Evolutionary conservation across 768 basidiomycete species (phyloP), one percentile per base, ranked within the genome.

Genomic region (Cubamyces lactineus): DNA sequence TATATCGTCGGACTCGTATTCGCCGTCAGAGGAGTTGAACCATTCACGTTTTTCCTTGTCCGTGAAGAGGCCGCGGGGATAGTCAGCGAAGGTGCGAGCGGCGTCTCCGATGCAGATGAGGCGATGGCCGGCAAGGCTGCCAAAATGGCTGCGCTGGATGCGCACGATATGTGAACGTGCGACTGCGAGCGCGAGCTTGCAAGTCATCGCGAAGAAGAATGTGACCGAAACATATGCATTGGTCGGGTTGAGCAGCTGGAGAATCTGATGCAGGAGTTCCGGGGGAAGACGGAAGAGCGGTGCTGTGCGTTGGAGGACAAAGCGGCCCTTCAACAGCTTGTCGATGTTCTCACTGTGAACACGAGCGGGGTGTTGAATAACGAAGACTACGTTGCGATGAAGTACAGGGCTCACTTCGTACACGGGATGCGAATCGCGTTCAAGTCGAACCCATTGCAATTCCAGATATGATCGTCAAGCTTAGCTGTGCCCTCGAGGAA

Each of bases 251-350:
- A 62, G 28, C 15, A 41, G 19, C 3, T 16, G 17, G 54, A 56
- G 28, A 19, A 62, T 62, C 17, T 56, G 28, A 34, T 62, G 48
- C n/a, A 62, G 40, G 47, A 62, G 61, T 23, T 62, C 61, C n/a
- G 61, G 61, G 21, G 61, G 61, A 16, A 62, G 61, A 41, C 54
- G 48, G 40, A 62, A 40, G 5, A 62, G 54, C 8, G 57, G 57
- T 3, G 61, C 53, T 12, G 19, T 41, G 34, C 30, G 53, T 16
- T 62, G 61, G 21, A n/a, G 8, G 47, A 21, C n/a, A 24, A 50
- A 42, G 21, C 40, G 40, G 46, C 53, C 53, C 2, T 39, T 19
- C 7, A 61, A 39, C 39, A 61, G 19, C 26, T 8, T 30, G 26
- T 61, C 28, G 28, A 61, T 42, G 2, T 19, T 24, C 8, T 55